Conservation (phyloP, 257 asterid genomes). For the Petrea volubilis region DNA sequence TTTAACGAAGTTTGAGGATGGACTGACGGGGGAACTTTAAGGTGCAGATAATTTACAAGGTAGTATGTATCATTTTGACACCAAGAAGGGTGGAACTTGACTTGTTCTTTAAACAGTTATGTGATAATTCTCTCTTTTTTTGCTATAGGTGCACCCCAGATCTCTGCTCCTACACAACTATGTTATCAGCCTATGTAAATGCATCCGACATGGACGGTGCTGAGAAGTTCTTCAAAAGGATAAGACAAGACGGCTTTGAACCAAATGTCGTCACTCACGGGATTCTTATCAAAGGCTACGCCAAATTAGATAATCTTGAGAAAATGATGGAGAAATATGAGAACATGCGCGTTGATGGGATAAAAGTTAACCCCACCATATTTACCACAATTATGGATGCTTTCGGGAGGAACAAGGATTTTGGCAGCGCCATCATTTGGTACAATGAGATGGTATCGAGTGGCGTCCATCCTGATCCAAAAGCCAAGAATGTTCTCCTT, state of each 20-base stretch:
- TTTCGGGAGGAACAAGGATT: slow-evolving; percentile 74
- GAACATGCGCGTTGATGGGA: slow-evolving; percentile 61
- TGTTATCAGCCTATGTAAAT: slow-evolving; percentile 83
- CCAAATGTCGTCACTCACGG: slow-evolving; percentile 80
- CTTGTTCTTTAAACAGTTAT: no score
- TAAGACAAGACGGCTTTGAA: slow-evolving; percentile 71
- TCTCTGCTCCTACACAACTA: slow-evolving; percentile 87
- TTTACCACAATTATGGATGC: slow-evolving; percentile 95
- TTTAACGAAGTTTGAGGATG: no score
- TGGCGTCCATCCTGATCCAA: slow-evolving; percentile 71
- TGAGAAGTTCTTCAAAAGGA: slow-evolving; percentile 79
- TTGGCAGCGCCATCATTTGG: slow-evolving; percentile 77
- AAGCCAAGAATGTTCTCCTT: slow-evolving; percentile 83
- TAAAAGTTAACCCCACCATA: slow-evolving; percentile 64
- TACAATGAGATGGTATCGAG: slow-evolving; percentile 76
- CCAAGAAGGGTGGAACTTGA: no score
- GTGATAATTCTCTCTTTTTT: background rate
- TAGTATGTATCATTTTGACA: no score
- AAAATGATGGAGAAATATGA: slow-evolving; percentile 88
- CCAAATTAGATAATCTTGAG: slow-evolving; percentile 62
- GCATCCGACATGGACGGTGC: slow-evolving; percentile 95
- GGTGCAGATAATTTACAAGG: no score
- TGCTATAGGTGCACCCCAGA: slow-evolving; percentile 74
- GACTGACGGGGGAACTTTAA: no score
- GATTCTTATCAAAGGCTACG: slow-evolving; percentile 82